Evolutionary conservation across 2,329 filamentous ascomycete species (phyloP), one percentile per base, ranked within the genome.

Genomic region (Salinomyces thailandicus): DNA sequence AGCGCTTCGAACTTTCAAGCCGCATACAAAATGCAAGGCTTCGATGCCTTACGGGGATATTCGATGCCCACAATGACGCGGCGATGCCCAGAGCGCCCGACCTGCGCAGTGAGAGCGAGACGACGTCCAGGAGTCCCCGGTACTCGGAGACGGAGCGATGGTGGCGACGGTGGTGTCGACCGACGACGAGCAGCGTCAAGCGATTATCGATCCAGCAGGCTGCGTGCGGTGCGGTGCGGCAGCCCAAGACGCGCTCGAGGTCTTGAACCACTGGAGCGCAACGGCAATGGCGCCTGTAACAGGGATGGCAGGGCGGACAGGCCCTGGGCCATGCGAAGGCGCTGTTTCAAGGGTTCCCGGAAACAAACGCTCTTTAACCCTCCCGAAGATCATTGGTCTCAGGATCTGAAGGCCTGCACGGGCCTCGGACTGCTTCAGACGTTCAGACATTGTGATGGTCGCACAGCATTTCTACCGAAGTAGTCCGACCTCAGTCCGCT

Each of bases 1-100:
- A n/a, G 22, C n/a, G n/a, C 22, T 26, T n/a, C 9, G 22, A 26
- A 9, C 9, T 8, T 26, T 8, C 22, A 26, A 26, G n/a, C 9
- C 22, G 22, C 22, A 26, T 26, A 8, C 22, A 26, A n/a, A 26
- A 26, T 26, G 22, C 22, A 26, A 26, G 22, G 22, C 22, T 31
- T 14, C 18, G 34, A 29, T 18, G 15, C 18, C 18, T 33, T 26
- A 26, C 29, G 29, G 36, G 30, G 36, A 27, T 33, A 15, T 31
- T 33, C 36, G 19, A 33, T 27, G 36, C 36, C 19, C 36, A 26
- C 16, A 31, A 24, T 33, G 22, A 37, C 36, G 36, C 30, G 36
- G 36, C 36, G 20, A 37, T 8, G 28, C n/a, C 13, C 12, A n/a
- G 9, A 30, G 15, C 30, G 36, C 36, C 31, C 36, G 26, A 34